phyloP scores from a whole-genome alignment of 2,329 filamentous ascomycete genomes.

The Cladosporium phlei region DNA sequence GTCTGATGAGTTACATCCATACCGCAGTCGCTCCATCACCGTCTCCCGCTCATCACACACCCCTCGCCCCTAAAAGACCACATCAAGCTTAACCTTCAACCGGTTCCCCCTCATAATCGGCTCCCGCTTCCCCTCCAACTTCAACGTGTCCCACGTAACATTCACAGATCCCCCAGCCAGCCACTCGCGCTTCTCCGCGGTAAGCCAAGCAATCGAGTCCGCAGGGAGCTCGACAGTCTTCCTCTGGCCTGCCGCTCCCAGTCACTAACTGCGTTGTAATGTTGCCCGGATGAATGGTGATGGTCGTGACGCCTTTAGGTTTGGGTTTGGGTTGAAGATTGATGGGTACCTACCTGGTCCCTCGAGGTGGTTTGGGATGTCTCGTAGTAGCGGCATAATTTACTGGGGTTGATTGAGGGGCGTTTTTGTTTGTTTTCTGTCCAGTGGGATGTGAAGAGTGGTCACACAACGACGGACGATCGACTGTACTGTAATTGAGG shows the following conservation, averaged over 20 bases:
- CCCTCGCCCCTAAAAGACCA: constrained; percentile 13
- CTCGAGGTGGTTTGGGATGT: constrained; percentile 18
- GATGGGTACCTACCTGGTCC: constrained; percentile 14
- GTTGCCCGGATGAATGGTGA: constrained; percentile 39
- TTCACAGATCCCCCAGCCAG: constrained; percentile 34
- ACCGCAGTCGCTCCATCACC: too few species aligned
- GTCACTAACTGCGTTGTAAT: constrained; percentile 28
- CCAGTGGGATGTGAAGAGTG: not conserved
- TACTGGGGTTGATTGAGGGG: too few species aligned
- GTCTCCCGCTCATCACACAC: too few species aligned
- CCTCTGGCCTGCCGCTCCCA: constrained; percentile 30
- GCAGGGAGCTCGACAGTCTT: constrained; percentile 31
- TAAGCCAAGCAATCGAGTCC: constrained; percentile 30
- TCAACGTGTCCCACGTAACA: constrained; percentile 37
- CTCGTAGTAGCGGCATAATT: constrained; percentile 21
- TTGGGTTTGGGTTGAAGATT: too few species aligned
- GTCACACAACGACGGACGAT: too few species aligned
- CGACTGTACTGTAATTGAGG: too few species aligned
- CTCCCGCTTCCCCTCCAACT: constrained; percentile 30
- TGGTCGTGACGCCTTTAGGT: constrained; percentile 43
- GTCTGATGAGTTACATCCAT: too few species aligned
- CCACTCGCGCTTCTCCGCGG: constrained; percentile 33
- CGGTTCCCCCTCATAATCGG: constrained; percentile 32
- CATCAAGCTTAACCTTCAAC: constrained; percentile 28
- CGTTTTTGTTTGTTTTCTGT: not conserved